phyloP scores from a whole-genome alignment of 2,329 filamentous ascomycete genomes.

The Penicillium sp. region DNA sequence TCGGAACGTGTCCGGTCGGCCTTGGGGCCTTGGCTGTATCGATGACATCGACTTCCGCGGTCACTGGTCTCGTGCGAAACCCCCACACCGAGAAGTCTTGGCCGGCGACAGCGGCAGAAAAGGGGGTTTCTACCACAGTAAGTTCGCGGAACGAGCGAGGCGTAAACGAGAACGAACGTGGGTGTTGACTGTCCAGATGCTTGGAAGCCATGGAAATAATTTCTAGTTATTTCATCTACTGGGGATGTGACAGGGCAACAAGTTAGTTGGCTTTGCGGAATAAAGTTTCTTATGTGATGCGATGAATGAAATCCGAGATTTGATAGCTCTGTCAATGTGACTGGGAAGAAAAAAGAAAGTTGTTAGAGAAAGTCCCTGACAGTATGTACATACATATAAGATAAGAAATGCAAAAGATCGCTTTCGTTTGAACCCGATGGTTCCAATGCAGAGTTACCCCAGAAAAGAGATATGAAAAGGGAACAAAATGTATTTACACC shows the following conservation, averaged over 20 bases:
- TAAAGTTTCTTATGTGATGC: background rate
- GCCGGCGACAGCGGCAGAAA: background rate
- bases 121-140: background rate
- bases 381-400: constrained; percentile 1
- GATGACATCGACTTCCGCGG: no score
- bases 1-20: background rate
- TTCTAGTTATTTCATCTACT: background rate
- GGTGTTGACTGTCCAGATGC: background rate
- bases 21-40: background rate
- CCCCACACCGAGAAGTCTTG: background rate
- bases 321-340: background rate
- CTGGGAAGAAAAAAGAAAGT: background rate
- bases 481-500: background rate
- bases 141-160: background rate
- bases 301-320: background rate
- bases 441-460: background rate
- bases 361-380: background rate
- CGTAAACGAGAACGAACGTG: background rate
- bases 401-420: background rate
- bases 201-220: background rate
- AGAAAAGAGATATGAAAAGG: background rate
- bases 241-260: background rate
- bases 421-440: background rate
- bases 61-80: background rate
- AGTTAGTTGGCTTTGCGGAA: background rate